Percentiles rank a stretch among this genome's conserved stretches.
These are phyloP conservation scores for Zostera marina DNA, from an alignment of 116 monocot genomes.

Conservation along the genomic window DNA sequence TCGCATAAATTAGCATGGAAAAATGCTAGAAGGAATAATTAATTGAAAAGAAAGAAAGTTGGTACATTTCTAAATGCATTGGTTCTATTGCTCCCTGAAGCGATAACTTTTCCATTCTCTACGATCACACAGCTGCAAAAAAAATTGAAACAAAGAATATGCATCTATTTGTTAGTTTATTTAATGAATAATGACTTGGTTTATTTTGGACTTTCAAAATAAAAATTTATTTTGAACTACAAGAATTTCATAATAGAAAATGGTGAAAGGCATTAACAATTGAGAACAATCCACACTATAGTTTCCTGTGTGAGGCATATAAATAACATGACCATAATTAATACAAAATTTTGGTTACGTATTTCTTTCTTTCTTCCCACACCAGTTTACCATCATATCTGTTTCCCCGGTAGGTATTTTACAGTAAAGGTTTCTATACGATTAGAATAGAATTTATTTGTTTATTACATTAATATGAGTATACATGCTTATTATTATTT, in stretches of 20 bases:
- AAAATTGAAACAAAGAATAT: not conserved
- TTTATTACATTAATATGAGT: not conserved
- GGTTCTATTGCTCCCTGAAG: conserved; percentile 50
- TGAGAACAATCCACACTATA: too few species aligned
- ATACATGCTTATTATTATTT: not conserved
- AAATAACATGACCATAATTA: too few species aligned
- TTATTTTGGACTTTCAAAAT: not conserved
- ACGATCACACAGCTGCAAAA: conserved; percentile 50
- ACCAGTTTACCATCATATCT: too few species aligned
- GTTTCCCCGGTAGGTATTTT: too few species aligned
- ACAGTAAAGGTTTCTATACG: too few species aligned
- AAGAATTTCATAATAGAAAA: not conserved
- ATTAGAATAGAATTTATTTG: too few species aligned
- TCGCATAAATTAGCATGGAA: too few species aligned
- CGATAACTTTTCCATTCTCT: conserved; percentile 43
- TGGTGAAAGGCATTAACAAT: not conserved
- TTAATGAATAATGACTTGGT: not conserved
- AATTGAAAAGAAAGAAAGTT: not conserved
- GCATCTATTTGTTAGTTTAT: not conserved
- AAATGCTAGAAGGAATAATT: too few species aligned
- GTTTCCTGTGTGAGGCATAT: too few species aligned
- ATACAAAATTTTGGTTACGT: too few species aligned
- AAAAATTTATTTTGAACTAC: not conserved
- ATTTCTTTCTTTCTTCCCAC: too few species aligned
- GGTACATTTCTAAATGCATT: conserved; percentile 52